phyloP scores from a whole-genome alignment of 192 early-diverging fungal genomes.

The Coemansia sp. region DNA sequence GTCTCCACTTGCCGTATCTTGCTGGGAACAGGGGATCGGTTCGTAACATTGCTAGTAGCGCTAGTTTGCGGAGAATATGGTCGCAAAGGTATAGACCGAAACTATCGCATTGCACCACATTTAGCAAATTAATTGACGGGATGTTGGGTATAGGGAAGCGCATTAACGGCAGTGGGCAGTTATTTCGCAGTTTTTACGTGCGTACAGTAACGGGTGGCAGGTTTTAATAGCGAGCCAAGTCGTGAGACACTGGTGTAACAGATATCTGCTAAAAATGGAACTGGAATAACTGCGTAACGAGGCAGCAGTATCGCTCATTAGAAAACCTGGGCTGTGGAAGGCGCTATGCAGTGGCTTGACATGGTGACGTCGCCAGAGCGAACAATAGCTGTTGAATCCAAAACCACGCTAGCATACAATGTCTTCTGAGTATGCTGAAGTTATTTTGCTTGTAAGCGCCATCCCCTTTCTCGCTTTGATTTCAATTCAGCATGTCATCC shows the following conservation, averaged over 20 bases:
- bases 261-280: not conserved
- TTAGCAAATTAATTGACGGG: slow-evolving; percentile 9
- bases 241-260: not conserved
- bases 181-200: slow-evolving; percentile 10
- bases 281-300: slow-evolving; percentile 3
- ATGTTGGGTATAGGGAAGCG: slow-evolving; percentile 9
- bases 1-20: not conserved
- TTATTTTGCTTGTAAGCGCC: not conserved
- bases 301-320: not conserved
- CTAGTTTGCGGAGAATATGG: slow-evolving; percentile 1
- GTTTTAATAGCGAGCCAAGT: not conserved
- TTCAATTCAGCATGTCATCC: not conserved
- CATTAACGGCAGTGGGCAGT: slow-evolving; percentile 10
- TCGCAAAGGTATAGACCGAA: not conserved
- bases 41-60: slow-evolving; percentile 2
- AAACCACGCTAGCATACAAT: not conserved
- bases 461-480: not conserved
- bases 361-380: not conserved
- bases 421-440: not conserved
- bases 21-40: slow-evolving; percentile 2
- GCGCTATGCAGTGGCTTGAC: not conserved
- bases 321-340: not conserved
- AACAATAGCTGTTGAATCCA: not conserved
- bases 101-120: not conserved
- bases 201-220: slow-evolving; percentile 2